A percentile compares a stretch with the other conserved stretches of the same genome.
phyloP scores from a whole-genome alignment of 2,329 filamentous ascomycete genomes.

The Talaromyces funiculosus region DNA sequence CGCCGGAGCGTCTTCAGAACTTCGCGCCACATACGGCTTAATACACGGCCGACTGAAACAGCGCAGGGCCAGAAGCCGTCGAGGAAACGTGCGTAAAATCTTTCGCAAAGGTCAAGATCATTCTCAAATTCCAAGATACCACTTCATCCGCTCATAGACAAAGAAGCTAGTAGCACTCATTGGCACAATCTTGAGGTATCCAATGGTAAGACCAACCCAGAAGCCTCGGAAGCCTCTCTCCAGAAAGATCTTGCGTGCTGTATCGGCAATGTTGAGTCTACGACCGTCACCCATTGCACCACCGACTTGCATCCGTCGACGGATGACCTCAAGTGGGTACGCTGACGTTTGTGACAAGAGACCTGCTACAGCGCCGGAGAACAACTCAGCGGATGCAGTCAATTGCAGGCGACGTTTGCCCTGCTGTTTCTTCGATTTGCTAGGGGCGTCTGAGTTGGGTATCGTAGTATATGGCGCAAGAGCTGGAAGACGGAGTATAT shows the following conservation, averaged over 20 bases:
- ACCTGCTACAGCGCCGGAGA: conserved; percentile 77
- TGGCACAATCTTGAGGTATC: conserved; percentile 89
- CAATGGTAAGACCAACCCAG: conserved; percentile 88
- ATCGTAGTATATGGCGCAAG: conserved; percentile 71
- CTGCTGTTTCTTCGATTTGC: conserved; percentile 35
- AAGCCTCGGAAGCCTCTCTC: conserved; percentile 77
- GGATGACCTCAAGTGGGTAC: conserved; percentile 88
- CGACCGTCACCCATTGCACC: conserved; percentile 89
- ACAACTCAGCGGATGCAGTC: conserved; percentile 79
- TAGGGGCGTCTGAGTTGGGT: conserved; percentile 47
- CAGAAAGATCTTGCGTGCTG: conserved; percentile 64
- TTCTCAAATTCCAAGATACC: conserved; percentile 55
- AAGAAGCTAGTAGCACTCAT: conserved; percentile 72
- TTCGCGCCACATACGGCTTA: no score
- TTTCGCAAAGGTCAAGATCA: no score
- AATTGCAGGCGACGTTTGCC: conserved; percentile 61
- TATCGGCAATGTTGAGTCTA: conserved; percentile 71
- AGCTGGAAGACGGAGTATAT: conserved; percentile 66
- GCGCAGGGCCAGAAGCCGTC: neutral
- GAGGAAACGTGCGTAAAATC: neutral
- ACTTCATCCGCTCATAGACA: conserved; percentile 61
- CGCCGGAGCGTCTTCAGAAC: neutral
- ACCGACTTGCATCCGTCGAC: conserved; percentile 91
- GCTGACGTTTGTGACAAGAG: conserved; percentile 85
- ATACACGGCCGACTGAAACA: neutral